Percentiles rank a stretch among this genome's conserved stretches.
phyloP scores from a whole-genome alignment of 2,329 filamentous ascomycete genomes.

The Ilyonectria sp. region DNA sequence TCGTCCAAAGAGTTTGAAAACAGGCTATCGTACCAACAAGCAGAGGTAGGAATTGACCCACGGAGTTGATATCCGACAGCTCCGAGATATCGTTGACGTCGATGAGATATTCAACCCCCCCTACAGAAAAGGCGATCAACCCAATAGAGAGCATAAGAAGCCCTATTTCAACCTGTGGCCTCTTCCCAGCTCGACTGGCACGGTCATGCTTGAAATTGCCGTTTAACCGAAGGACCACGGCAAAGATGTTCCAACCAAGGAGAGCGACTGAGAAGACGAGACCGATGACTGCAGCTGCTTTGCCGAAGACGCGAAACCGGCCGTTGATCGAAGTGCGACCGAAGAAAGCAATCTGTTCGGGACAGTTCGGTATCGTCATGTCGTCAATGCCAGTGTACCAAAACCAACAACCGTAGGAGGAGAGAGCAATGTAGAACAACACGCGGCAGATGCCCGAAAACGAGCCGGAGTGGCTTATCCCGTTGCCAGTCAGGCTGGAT shows the following conservation, averaged over 20 bases:
- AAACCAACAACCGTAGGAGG: constrained; percentile 7
- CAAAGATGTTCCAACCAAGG: not conserved
- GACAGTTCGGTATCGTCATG: not conserved
- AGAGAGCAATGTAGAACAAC: constrained; percentile 10
- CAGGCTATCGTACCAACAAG: constrained; percentile 4
- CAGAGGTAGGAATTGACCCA: constrained; percentile 3
- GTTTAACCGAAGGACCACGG: not conserved
- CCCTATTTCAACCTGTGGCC: not conserved
- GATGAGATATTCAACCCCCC: not conserved
- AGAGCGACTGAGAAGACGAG: not conserved
- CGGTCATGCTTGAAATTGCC: not conserved
- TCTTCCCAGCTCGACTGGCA: not conserved
- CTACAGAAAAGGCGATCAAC: constrained; percentile 3
- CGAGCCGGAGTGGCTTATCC: constrained; percentile 1
- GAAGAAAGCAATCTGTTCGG: constrained; percentile 4
- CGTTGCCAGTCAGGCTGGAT: constrained; percentile 1
- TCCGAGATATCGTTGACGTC: constrained; percentile 4
- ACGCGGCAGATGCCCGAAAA: constrained; percentile 6
- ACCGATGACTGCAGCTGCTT: not conserved
- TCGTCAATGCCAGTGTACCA: not conserved
- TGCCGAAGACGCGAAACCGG: not conserved
- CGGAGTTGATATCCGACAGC: constrained; percentile 1
- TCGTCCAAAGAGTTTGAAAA: not conserved
- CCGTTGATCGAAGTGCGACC: not conserved
- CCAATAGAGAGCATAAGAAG: not conserved